Conservation (phyloP, 2,329 filamentous ascomycete species). For the Paecilomyces formosus region DNA sequence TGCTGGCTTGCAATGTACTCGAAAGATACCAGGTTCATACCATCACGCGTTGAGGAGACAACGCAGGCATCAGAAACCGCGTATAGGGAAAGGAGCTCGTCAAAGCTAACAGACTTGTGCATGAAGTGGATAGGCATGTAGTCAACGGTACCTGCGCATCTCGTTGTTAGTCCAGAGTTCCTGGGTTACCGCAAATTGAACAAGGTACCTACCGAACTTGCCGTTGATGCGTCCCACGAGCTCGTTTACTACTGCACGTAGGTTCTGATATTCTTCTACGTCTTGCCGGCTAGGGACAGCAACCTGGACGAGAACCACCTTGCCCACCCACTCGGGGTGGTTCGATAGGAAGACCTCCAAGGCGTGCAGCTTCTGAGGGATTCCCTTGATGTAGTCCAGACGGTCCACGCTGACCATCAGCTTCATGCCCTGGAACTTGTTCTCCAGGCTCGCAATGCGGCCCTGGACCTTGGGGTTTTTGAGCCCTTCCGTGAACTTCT, state of each 20-base stretch:
- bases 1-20: conserved; percentile 95
- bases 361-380: conserved; percentile 94
- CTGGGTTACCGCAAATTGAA: not conserved
- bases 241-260: conserved; percentile 92
- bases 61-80: conserved; percentile 87
- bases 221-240: conserved; percentile 95
- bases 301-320: conserved; percentile 92
- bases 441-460: conserved; percentile 73
- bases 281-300: conserved; percentile 92
- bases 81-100: conserved; percentile 90
- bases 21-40: conserved; percentile 98
- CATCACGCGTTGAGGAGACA: conserved; percentile 90
- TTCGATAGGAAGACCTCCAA: conserved; percentile 95
- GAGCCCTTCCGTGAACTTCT: conserved; percentile 87
- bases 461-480: conserved; percentile 80
- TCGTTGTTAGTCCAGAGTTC: conserved; percentile 8
- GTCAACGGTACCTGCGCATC: conserved; percentile 66
- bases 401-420: conserved; percentile 95
- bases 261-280: conserved; percentile 95
- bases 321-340: conserved; percentile 96
- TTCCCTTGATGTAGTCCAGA: conserved; percentile 97
- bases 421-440: conserved; percentile 93
- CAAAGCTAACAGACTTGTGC: conserved; percentile 90
- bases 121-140: conserved; percentile 99
- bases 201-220: conserved; percentile 62